Conservation (phyloP, 768 basidiomycete genomes). For the Galerina marginata region DNA sequence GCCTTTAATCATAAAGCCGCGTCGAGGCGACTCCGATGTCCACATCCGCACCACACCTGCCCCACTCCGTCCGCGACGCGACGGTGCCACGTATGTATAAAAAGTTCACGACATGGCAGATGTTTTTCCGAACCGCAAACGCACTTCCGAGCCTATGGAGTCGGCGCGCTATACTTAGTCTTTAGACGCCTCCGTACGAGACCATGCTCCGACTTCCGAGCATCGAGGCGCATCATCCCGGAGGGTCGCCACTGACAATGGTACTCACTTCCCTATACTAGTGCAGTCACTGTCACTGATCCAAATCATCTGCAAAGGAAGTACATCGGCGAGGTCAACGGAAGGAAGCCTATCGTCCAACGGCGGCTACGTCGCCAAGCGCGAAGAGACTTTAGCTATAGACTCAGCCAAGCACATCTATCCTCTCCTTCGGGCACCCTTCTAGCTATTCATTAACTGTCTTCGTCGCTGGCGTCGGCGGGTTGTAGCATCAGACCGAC, state of each 20-base stretch:
- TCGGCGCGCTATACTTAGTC: conserved; percentile 1
- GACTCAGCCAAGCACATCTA: too few relatives aligned
- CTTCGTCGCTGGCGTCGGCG: too few relatives aligned
- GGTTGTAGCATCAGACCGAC: too few relatives aligned
- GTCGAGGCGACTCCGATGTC: neutral
- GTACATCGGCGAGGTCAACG: conserved; percentile 4
- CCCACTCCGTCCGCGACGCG: neutral
- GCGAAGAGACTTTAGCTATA: neutral
- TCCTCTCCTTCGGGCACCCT: too few relatives aligned
- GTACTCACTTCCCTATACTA: neutral
- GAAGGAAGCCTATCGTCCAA: neutral
- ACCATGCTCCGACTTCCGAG: neutral
- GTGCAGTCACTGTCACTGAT: conserved; percentile 3
- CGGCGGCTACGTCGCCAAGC: conserved; percentile 2
- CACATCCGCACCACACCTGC: neutral
- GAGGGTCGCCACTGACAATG: neutral
- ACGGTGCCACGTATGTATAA: conserved; percentile 1
- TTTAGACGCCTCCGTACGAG: neutral
- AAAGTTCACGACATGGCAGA: neutral
- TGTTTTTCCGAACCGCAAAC: too few relatives aligned
- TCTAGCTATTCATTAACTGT: too few relatives aligned
- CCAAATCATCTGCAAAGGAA: too few relatives aligned
- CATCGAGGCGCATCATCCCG: neutral
- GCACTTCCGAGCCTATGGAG: too few relatives aligned
- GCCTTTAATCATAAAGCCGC: too few relatives aligned